Conservation (phyloP, 768 basidiomycete genomes). For the Suillus paluster region DNA sequence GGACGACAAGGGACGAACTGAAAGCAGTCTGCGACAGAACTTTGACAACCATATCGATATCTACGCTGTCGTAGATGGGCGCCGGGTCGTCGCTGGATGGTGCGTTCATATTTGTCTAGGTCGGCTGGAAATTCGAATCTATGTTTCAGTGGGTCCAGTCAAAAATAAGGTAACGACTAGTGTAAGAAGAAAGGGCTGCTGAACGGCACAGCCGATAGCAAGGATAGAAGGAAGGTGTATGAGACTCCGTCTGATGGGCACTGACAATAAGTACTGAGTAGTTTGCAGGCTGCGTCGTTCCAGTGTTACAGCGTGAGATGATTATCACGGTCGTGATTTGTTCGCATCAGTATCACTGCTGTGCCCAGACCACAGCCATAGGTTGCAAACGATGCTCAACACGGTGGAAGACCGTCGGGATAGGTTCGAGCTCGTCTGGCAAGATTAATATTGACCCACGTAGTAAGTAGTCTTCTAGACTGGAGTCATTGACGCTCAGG, state of each 20-base stretch:
- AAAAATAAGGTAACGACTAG: neutral
- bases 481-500: too few relatives aligned
- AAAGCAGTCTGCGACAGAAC: constrained; percentile 79
- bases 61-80: constrained; percentile 69
- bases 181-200: neutral
- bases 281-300: neutral
- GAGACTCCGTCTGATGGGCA: neutral
- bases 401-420: neutral
- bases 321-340: neutral
- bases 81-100: constrained; percentile 38
- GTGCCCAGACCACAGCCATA: neutral
- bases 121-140: neutral
- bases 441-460: neutral
- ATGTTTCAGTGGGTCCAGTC: too few relatives aligned
- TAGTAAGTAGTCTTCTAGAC: too few relatives aligned
- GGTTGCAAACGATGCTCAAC: neutral
- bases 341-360: constrained; percentile 1
- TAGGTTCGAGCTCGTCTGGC: neutral
- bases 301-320: neutral
- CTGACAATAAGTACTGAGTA: neutral
- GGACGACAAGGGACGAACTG: constrained; percentile 52
- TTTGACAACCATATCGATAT: constrained; percentile 79
- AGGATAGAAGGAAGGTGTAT: neutral
- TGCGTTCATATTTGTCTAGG: constrained; percentile 19
- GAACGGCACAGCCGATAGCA: neutral